phyloP scores from a whole-genome alignment of 192 early-diverging fungal species.

The Chytriomyces confervae region DNA sequence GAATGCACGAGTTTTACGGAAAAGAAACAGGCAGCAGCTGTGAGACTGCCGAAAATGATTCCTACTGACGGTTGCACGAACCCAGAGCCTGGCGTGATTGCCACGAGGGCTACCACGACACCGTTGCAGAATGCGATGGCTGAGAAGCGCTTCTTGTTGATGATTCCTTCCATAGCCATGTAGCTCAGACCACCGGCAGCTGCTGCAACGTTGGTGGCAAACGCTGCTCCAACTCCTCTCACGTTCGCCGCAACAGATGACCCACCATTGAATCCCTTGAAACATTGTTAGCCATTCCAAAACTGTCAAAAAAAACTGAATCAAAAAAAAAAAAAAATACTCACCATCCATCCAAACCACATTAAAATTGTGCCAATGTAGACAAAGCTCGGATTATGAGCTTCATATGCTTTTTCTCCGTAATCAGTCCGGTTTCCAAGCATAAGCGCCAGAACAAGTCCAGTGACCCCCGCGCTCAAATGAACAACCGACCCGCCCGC shows the following conservation, averaged over 20 bases:
- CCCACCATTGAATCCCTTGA: too few relatives aligned
- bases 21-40: constrained; percentile 31
- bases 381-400: constrained; percentile 84
- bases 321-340: too few relatives aligned
- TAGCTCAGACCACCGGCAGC: constrained; percentile 74
- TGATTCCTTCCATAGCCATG: constrained; percentile 73
- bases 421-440: constrained; percentile 77
- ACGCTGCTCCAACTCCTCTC: constrained; percentile 32
- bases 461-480: constrained; percentile 76
- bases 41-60: constrained; percentile 77
- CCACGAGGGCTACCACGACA: constrained; percentile 86
- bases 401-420: constrained; percentile 69
- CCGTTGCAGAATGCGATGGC: constrained; percentile 88
- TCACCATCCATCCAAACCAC: constrained; percentile 92
- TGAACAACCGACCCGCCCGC: constrained; percentile 87
- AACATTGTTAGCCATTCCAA: too few relatives aligned
- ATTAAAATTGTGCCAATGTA: constrained; percentile 80
- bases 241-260: too few relatives aligned
- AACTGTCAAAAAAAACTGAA: too few relatives aligned
- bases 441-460: constrained; percentile 82
- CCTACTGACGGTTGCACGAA: constrained; percentile 75
- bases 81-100: constrained; percentile 87
- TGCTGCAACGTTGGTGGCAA: constrained; percentile 77
- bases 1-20: constrained; percentile 6
- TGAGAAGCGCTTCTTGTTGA: constrained; percentile 69